Evolutionary conservation across 176 grass and related monocot species (phyloP).

Genomic region (Eleusine indica): DNA sequence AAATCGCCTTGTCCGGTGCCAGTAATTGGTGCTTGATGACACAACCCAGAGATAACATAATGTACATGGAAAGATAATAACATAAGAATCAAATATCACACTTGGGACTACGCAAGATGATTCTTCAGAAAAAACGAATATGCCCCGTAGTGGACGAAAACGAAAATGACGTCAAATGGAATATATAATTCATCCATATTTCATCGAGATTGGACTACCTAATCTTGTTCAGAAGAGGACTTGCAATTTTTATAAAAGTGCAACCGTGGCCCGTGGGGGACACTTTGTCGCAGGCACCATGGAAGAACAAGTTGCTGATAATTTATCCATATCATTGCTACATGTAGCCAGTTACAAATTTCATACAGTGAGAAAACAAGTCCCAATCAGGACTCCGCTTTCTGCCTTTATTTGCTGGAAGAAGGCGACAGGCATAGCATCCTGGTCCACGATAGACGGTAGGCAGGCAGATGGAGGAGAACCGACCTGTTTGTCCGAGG

Average conservation of each 20-base stretch:
- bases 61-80: not conserved
- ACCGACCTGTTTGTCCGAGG: not conserved
- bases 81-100: not conserved
- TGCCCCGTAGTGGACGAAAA: not conserved
- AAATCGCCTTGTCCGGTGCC: not conserved
- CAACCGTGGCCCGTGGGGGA: no score
- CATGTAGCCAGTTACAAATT: not conserved
- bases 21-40: not conserved
- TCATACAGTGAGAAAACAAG: not conserved
- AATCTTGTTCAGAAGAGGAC: not conserved
- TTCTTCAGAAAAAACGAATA: conserved; percentile 15
- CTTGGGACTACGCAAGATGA: not conserved
- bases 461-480: not conserved
- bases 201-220: not conserved
- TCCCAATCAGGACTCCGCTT: not conserved
- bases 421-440: not conserved
- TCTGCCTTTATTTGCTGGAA: not conserved
- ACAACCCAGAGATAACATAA: not conserved
- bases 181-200: not conserved
- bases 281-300: not conserved
- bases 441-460: not conserved
- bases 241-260: not conserved
- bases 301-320: not conserved
- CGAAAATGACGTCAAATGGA: not conserved
- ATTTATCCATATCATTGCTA: not conserved